Evolutionary conservation across 345 rosid species (phyloP), one percentile per base, ranked within the genome.

Genomic region (Limnanthes douglasii): DNA sequence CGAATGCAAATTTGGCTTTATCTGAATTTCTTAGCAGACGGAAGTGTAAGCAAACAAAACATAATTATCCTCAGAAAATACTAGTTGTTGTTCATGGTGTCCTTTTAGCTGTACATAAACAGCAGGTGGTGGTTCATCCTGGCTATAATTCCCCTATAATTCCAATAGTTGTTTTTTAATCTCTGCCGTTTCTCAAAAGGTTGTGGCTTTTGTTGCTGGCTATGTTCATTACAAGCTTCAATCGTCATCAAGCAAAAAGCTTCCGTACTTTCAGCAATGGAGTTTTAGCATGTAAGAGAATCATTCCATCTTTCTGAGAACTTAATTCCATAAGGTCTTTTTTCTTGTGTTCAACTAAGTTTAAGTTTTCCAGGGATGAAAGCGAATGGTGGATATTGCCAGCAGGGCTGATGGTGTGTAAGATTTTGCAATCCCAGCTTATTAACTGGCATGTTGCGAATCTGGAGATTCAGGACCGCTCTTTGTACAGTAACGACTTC

Each of bases 331-430:
- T 8, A 18, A 39, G 43, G 32, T 35, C 24, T 21, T 49, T 43
- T 10, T 1, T 34, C 31, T 39, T 48, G 28, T 16, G 46, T 48
- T 11, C 38, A 19, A 37, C 42, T 37, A 37, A 49, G 17, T 3
- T 12, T 41, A 15, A 11, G 5, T 11, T n/a, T 34, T 46, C 57
- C 46, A 81, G 97, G 94, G 97, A 86, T 48, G 97, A 86, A 61
- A 78, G 86, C 19, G 96, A 75, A 53, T 86, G 94, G 96, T 86
- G 96, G 96, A 60, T 81, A 72, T 86, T 86, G 46, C 86, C 96
- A 26, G 61, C 65, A 3, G 94, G 92, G 31, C 57, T 81, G 58
- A 18, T 70, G 24, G 22, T 75, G 8, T 75, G 92, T 69, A 86
- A 86, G 64, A 63, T 74, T 21, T 25, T 86, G 36, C 94, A 78